Evolutionary conservation across 1,284 basidiomycete species (phyloP).

Genomic region (Fomes fomentarius): DNA sequence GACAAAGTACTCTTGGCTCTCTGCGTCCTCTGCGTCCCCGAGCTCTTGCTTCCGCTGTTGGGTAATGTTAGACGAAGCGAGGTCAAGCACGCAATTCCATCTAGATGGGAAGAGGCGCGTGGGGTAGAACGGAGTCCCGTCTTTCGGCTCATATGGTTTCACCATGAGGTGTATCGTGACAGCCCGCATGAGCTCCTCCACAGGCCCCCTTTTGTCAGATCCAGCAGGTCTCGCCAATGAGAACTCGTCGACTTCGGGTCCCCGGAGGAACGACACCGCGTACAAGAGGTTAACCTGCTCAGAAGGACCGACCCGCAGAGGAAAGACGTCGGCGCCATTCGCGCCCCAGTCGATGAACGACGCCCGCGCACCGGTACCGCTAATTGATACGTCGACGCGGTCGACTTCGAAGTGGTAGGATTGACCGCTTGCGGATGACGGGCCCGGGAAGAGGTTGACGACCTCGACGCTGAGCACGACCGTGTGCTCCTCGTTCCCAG

Average conservation of each 20-base stretch:
- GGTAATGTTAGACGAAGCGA: conserved; percentile 45
- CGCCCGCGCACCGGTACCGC: conserved; percentile 75
- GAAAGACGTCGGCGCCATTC: conserved; percentile 58
- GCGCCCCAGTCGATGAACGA: conserved; percentile 69
- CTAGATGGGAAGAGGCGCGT: conserved; percentile 77
- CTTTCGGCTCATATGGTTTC: conserved; percentile 50
- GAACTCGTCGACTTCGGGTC: conserved; percentile 57
- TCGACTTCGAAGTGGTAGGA: conserved; percentile 73
- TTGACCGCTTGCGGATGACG: conserved; percentile 47
- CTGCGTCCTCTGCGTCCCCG: conserved; percentile 9
- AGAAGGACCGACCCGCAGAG: conserved; percentile 63
- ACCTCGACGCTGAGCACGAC: conserved; percentile 87
- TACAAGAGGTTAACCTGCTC: conserved; percentile 90
- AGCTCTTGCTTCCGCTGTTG: conserved; percentile 13
- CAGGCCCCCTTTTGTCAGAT: conserved; percentile 9
- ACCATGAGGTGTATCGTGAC: conserved; percentile 82
- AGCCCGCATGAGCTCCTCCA: conserved; percentile 64
- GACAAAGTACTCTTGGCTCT: conserved; percentile 44
- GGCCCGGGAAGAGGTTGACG: conserved; percentile 57
- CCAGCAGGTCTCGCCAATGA: conserved; percentile 36
- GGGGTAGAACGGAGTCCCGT: conserved; percentile 47
- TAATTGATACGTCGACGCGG: conserved; percentile 70
- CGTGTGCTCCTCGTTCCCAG: conserved; percentile 79
- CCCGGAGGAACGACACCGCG: conserved; percentile 73
- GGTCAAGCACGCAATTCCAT: conserved; percentile 88